phyloP scores from a whole-genome alignment of 108 stramenopile genomes.

The Conticribra guillardii region DNA sequence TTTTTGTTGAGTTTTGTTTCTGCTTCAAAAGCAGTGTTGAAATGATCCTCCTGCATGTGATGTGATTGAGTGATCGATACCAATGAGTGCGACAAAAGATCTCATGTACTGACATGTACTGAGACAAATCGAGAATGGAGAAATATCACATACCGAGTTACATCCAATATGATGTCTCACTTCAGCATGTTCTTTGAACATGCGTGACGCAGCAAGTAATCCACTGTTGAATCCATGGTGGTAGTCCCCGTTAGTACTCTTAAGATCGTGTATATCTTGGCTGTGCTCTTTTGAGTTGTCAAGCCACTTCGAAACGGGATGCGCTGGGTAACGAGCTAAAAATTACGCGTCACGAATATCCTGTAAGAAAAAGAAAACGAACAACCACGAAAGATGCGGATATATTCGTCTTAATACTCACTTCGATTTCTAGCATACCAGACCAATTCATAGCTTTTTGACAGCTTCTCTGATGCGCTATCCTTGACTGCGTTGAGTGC shows the following conservation, averaged over 20 bases:
- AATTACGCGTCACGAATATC: too few relatives aligned
- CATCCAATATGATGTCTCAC: background rate
- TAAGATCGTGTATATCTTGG: slow-evolving; percentile 44
- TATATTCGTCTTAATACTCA: slow-evolving; percentile 7
- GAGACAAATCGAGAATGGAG: background rate
- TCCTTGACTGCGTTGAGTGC: slow-evolving; percentile 49
- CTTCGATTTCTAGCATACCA: slow-evolving; percentile 56
- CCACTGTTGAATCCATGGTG: slow-evolving; percentile 58
- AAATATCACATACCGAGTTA: slow-evolving; percentile 1
- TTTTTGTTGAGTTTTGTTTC: background rate
- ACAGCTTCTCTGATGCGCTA: slow-evolving; percentile 27
- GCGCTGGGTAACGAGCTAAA: slow-evolving; percentile 51
- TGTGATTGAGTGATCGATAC: background rate
- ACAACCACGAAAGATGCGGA: background rate
- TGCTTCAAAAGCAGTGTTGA: background rate
- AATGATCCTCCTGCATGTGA: slow-evolving; percentile 1
- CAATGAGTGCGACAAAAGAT: background rate
- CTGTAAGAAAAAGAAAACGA: too few relatives aligned
- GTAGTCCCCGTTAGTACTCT: slow-evolving; percentile 46
- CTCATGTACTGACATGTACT: too few relatives aligned
- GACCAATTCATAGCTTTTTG: slow-evolving; percentile 42
- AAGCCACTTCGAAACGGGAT: slow-evolving; percentile 44
- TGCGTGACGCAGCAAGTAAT: slow-evolving; percentile 52
- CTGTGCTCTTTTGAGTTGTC: slow-evolving; percentile 44
- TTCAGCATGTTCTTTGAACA: slow-evolving; percentile 43